phyloP scores from a whole-genome alignment of 768 basidiomycete species.

The Termitomyces sp. region DNA sequence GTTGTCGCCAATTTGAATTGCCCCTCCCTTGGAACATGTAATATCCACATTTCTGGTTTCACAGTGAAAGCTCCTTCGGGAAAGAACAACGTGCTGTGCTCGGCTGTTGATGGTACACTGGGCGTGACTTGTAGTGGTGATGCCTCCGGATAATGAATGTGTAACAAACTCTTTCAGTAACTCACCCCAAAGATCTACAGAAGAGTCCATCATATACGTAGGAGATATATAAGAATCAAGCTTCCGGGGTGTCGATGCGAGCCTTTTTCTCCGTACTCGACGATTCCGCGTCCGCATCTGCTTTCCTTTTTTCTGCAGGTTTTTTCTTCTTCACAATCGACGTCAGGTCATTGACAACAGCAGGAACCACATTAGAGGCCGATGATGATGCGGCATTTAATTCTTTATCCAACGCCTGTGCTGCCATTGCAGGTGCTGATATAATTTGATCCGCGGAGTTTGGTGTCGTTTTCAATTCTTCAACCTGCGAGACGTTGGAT shows the following conservation, averaged over 20 bases:
- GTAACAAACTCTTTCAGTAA: not conserved
- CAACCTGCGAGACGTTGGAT: conserved; percentile 53
- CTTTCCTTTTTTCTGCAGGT: conserved; percentile 61
- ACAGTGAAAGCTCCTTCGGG: conserved; percentile 22
- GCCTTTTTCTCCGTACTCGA: conserved; percentile 61
- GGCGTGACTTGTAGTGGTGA: conserved; percentile 21
- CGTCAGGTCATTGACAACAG: conserved; percentile 77
- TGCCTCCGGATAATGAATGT: conserved; percentile 16
- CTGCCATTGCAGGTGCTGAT: conserved; percentile 69
- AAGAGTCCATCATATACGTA: too few species aligned
- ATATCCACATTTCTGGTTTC: conserved; percentile 18
- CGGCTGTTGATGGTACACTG: conserved; percentile 19
- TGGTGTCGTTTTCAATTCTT: conserved; percentile 84
- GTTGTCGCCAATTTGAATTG: conserved; percentile 25
- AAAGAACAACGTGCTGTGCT: conserved; percentile 18
- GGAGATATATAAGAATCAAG: conserved; percentile 9
- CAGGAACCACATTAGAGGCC: conserved; percentile 28
- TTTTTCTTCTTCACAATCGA: conserved; percentile 86
- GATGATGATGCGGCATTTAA: conserved; percentile 45
- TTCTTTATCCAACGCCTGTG: conserved; percentile 68
- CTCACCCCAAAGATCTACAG: not conserved
- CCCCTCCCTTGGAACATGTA: conserved; percentile 19
- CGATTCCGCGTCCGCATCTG: conserved; percentile 51
- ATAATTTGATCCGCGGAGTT: conserved; percentile 37
- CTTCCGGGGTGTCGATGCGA: conserved; percentile 42